Percentiles rank a stretch among this genome's conserved stretches.
These are phyloP conservation scores for Sungouiella blattae DNA, from an alignment of 805 yeast species.

Conservation along the genomic window DNA sequence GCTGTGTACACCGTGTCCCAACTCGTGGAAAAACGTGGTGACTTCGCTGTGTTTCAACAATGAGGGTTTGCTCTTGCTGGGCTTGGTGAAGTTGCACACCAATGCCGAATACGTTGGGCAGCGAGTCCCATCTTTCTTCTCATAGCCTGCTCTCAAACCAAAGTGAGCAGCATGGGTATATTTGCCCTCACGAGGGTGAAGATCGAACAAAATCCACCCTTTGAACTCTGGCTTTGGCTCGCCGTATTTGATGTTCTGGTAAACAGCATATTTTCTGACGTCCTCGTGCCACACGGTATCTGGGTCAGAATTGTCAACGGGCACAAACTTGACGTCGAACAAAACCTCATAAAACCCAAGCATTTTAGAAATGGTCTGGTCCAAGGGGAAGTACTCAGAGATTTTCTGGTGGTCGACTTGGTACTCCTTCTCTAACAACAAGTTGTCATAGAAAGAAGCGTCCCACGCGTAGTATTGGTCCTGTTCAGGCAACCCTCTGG, in stretches of 20 bases:
- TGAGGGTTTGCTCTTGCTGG: constrained; percentile 65
- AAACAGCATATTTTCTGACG: constrained; percentile 70
- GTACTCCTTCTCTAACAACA: constrained; percentile 63
- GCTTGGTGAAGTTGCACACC: constrained; percentile 82
- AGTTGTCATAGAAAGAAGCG: constrained; percentile 60
- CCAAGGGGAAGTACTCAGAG: constrained; percentile 75
- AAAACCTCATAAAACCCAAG: constrained; percentile 64
- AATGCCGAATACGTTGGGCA: constrained; percentile 67
- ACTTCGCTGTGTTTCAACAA: constrained; percentile 75
- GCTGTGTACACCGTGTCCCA: constrained; percentile 87
- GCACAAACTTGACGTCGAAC: constrained; percentile 65
- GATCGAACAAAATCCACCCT: constrained; percentile 77
- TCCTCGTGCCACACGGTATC: constrained; percentile 72
- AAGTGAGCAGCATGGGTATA: constrained; percentile 89
- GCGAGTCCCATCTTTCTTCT: constrained; percentile 46
- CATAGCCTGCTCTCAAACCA: constrained; percentile 59
- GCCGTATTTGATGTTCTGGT: constrained; percentile 50
- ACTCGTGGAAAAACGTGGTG: constrained; percentile 82
- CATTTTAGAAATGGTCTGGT: constrained; percentile 66
- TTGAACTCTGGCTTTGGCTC: constrained; percentile 49
- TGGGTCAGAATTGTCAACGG: constrained; percentile 37
- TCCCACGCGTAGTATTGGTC: constrained; percentile 64
- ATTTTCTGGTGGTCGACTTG: constrained; percentile 70
- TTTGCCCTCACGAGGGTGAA: constrained; percentile 83
- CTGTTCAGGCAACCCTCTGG: constrained; percentile 42